Base-by-base conservation (phyloP, 106 monocot species). In the Allium cepa region DNA sequence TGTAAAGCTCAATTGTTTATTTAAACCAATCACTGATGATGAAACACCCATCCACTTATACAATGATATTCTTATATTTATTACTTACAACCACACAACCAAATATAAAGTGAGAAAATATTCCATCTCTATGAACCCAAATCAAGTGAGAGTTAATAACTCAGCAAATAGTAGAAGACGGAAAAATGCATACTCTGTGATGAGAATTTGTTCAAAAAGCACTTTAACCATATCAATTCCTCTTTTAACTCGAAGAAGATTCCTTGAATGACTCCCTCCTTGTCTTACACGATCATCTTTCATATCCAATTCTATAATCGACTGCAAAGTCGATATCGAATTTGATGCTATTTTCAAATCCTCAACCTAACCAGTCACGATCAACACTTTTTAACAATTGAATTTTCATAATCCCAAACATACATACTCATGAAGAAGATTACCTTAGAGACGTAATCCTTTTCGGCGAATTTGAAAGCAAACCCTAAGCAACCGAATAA, bases 391-490 rank as follows among this genome's bases (percentile, higher is more conserved):
- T 26, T n/a, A 70, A 4, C 5, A 22, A 8, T 49, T 66, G 11
- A 36, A 4, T 36, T 36, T 36, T 36, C 36, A 36, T 36, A 36
- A 36, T 36, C 36, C 36, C 36, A 36, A 36, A 36, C 36, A 36
- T 1, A 36, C 36, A 36, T 36, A 36, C 36, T 36, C 36, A 36
- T 5, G 36, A 27, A 27, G 17, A 10, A 17, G 57, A 57, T 50
- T 49, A 85, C 96, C 96, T 96, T 96, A n/a, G 92, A 57, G 76
- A 89, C 92, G 76, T 88, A 96, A 64, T 96, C 96, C 75, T 70
- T 86, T 77, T 96, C 88, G 53, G 92, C 96, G 78, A 96, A 88
- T 79, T 86, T 96, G 91, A 96, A 96, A 64, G 88, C 91, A 63
- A 96, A 65, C 14, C 92, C 92, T 46, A 96, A 86, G 86, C 78